Percentiles rank a stretch among this genome's conserved stretches.
These are phyloP conservation scores for Teunomyces barrocoloradensis DNA, from an alignment of 805 yeast species.

Conservation along the genomic window DNA sequence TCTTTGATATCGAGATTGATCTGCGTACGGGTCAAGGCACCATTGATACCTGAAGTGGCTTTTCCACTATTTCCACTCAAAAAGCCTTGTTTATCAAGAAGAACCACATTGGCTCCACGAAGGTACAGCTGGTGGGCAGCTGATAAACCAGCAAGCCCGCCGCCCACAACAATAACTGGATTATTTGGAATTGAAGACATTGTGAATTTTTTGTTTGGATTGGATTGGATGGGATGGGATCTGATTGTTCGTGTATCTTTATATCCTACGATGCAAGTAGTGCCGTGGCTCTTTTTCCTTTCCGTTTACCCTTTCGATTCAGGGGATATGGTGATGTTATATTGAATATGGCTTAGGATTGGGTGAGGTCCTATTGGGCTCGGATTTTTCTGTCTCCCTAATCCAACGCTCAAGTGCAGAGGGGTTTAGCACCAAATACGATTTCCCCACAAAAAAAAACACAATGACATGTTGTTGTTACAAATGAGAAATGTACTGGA, in stretches of 20 bases:
- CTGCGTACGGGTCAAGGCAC: constrained; percentile 68
- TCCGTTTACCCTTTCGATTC: neutral
- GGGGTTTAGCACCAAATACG: neutral
- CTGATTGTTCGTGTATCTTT: neutral
- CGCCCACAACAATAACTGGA: constrained; percentile 57
- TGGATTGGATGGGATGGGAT: too few relatives aligned
- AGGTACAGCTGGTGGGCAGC: constrained; percentile 58
- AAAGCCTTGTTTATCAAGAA: constrained; percentile 59
- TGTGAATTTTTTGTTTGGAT: neutral
- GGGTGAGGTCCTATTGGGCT: neutral
- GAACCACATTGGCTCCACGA: constrained; percentile 51
- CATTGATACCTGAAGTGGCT: constrained; percentile 70
- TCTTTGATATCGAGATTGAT: constrained; percentile 48
- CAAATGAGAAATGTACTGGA: constrained; percentile 87
- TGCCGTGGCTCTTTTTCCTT: neutral
- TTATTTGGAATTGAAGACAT: constrained; percentile 21
- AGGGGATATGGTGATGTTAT: too few relatives aligned
- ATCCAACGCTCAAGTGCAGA: neutral
- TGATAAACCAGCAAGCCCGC: constrained; percentile 62
- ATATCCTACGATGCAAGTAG: too few relatives aligned
- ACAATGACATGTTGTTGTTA: neutral
- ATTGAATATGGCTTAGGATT: neutral
- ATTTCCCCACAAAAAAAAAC: neutral
- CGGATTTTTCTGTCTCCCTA: neutral
- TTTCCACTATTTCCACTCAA: constrained; percentile 66